Percentiles rank a stretch among this genome's conserved stretches.
Evolutionary conservation across 805 yeast species (phyloP).

Genomic region (Yamadazyma paraphyllophila): DNA sequence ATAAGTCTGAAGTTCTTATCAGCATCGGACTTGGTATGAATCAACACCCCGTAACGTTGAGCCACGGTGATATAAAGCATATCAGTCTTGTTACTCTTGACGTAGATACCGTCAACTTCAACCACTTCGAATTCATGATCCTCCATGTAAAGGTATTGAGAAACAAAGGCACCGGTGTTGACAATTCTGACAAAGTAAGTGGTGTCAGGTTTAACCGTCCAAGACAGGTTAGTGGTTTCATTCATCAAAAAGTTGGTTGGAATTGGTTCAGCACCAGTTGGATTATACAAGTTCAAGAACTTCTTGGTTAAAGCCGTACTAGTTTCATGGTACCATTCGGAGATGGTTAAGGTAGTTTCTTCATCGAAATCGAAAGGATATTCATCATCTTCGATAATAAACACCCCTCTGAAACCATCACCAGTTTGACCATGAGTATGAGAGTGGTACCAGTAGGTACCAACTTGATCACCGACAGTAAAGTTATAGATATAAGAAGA

Average conservation of each 20-base stretch:
- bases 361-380: constrained; percentile 61
- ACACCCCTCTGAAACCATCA: constrained; percentile 84
- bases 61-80: constrained; percentile 71
- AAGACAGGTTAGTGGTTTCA: constrained; percentile 57
- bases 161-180: constrained; percentile 70
- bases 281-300: constrained; percentile 65
- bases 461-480: constrained; percentile 78
- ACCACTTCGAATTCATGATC: constrained; percentile 41
- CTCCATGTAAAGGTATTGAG: constrained; percentile 49
- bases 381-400: constrained; percentile 67
- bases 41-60: constrained; percentile 72
- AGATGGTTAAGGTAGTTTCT: constrained; percentile 53
- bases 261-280: constrained; percentile 83
- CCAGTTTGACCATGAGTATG: constrained; percentile 88
- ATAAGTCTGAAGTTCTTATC: constrained; percentile 57
- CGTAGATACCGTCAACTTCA: constrained; percentile 51
- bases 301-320: constrained; percentile 44
- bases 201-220: constrained; percentile 55
- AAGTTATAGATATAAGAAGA: constrained; percentile 78
- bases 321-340: constrained; percentile 64
- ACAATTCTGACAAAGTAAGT: constrained; percentile 64
- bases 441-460: constrained; percentile 97
- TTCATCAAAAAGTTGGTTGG: constrained; percentile 67
- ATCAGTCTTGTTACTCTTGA: constrained; percentile 54
- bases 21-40: constrained; percentile 50